These are phyloP conservation scores for Knoxia roxburghii DNA, from an alignment of 257 asterid genomes.

Conservation along the genomic window DNA sequence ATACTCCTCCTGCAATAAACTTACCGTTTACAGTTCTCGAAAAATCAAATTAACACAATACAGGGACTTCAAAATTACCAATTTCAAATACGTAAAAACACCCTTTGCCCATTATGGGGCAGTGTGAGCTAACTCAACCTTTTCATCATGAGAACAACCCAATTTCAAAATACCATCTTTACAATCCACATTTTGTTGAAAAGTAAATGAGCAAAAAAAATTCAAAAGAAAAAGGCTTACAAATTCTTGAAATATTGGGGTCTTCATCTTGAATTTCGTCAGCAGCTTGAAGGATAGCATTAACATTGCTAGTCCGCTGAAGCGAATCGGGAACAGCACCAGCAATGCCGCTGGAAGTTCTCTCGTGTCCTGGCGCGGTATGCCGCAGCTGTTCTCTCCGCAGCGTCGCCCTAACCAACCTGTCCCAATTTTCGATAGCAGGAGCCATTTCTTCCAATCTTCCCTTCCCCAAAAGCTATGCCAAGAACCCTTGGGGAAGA, in stretches of 20 bases:
- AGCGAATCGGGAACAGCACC: slow-evolving; percentile 95
- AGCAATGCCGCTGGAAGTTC: slow-evolving; percentile 79
- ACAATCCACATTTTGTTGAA: not conserved
- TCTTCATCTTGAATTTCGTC: slow-evolving; percentile 90
- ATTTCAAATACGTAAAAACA: not conserved
- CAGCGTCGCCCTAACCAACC: slow-evolving; percentile 73
- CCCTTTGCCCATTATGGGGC: not conserved
- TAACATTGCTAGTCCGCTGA: slow-evolving; percentile 67
- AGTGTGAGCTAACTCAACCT: too few species aligned
- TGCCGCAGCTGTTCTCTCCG: slow-evolving; percentile 52
- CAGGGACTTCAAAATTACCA: not conserved
- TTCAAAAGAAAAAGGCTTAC: slow-evolving; percentile 35
- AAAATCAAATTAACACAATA: not conserved
- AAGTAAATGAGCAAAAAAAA: not conserved
- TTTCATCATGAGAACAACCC: not conserved
- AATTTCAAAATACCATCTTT: not conserved
- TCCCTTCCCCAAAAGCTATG: slow-evolving; percentile 1
- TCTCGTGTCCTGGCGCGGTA: slow-evolving; percentile 50
- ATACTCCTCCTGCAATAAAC: not conserved
- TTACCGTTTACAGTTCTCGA: not conserved
- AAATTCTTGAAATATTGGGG: slow-evolving; percentile 81
- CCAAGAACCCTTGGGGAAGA: not conserved
- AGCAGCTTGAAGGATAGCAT: slow-evolving; percentile 84
- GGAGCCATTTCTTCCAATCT: slow-evolving; percentile 45
- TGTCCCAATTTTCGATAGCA: slow-evolving; percentile 71